Evolutionary conservation across 768 basidiomycete species (phyloP).

Genomic region (Sporobolomyces phaffii): DNA sequence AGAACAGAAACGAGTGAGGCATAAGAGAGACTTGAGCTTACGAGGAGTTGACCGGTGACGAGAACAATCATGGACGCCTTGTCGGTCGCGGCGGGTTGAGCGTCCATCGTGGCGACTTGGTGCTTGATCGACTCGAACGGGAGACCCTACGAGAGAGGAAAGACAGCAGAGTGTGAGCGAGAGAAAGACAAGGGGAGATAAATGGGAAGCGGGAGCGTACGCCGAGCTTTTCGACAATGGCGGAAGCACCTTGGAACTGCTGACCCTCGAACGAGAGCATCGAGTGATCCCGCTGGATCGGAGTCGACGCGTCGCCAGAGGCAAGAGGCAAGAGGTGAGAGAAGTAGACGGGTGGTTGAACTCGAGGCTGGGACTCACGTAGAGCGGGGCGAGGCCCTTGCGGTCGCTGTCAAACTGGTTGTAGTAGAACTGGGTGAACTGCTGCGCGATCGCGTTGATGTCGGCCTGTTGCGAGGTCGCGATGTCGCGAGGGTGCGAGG

Average conservation of each 20-base stretch:
- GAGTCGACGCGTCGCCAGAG: background rate
- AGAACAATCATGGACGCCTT: constrained; percentile 64
- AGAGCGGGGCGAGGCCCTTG: constrained; percentile 57
- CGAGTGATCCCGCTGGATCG: constrained; percentile 61
- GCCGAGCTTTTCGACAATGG: constrained; percentile 66
- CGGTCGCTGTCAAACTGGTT: constrained; percentile 64
- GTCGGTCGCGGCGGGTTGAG: constrained; percentile 68
- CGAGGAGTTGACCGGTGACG: constrained; percentile 79
- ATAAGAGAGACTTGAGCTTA: constrained; percentile 46
- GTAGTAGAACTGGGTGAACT: constrained; percentile 78
- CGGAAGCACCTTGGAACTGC: constrained; percentile 54
- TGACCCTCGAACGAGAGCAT: constrained; percentile 78
- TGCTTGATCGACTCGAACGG: constrained; percentile 79
- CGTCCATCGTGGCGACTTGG: constrained; percentile 73
- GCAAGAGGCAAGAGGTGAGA: constrained; percentile 37
- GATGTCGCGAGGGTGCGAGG: background rate
- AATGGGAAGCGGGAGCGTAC: constrained; percentile 50
- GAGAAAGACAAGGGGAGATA: background rate
- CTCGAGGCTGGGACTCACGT: no score
- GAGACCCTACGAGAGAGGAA: constrained; percentile 55
- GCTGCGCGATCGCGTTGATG: constrained; percentile 62
- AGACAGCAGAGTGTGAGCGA: background rate
- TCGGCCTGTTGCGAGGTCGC: constrained; percentile 53
- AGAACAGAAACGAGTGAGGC: no score
- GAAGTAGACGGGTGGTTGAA: constrained; percentile 41